Percentiles rank a stretch among this genome's conserved stretches.
phyloP scores from a whole-genome alignment of 139 green algal species.

The Pedinophyceae sp. region DNA sequence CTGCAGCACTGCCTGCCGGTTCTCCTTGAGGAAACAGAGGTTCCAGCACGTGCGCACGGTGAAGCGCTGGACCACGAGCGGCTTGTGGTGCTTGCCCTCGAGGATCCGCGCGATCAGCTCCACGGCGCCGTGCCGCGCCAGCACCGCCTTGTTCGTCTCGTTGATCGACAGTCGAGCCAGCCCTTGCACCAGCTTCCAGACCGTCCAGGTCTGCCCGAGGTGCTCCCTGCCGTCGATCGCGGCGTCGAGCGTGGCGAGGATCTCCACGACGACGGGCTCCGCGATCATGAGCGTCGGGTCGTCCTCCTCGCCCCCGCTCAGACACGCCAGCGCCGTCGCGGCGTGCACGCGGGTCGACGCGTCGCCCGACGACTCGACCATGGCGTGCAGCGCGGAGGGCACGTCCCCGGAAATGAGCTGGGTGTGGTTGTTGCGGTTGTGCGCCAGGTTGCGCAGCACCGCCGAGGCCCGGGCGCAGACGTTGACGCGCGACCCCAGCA shows the following conservation, averaged over 20 bases:
- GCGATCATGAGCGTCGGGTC: too few species aligned
- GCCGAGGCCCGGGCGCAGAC: slow-evolving; percentile 17
- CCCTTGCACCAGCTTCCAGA: not conserved
- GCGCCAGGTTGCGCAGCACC: slow-evolving; percentile 25
- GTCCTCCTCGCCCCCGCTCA: too few species aligned
- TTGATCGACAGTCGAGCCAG: not conserved
- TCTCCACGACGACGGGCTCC: too few species aligned
- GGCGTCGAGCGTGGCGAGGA: too few species aligned
- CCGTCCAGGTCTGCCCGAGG: too few species aligned
- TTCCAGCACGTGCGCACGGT: not conserved
- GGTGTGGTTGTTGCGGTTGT: slow-evolving; percentile 21
- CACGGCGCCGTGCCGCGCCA: not conserved
- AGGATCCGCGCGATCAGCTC: not conserved
- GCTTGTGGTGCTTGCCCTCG: not conserved
- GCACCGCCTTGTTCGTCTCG: not conserved
- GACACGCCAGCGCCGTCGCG: too few species aligned
- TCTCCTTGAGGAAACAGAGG: not conserved
- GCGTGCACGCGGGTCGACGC: too few species aligned
- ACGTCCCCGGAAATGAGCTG: slow-evolving; percentile 13
- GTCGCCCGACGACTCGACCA: slow-evolving; percentile 18
- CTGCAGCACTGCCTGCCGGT: not conserved
- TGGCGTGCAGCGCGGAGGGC: slow-evolving; percentile 21
- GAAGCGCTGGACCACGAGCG: not conserved
- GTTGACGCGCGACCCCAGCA: too few species aligned
- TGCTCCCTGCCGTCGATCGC: too few species aligned